Conservation (phyloP, 371 early-diverging fungal species). For the Nematocida major region DNA sequence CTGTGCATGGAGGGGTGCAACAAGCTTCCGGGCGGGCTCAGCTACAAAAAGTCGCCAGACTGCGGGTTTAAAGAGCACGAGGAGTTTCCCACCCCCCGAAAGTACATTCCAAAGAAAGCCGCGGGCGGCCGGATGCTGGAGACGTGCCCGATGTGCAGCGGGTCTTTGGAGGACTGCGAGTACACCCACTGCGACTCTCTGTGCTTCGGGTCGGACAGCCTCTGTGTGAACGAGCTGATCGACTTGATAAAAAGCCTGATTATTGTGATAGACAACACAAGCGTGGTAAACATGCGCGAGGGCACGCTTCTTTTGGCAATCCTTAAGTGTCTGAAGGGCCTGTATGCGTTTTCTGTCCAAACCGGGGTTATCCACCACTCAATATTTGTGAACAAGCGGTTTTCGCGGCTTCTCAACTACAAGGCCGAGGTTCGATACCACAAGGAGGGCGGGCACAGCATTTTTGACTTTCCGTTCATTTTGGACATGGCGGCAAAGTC, state of each 20-base stretch:
- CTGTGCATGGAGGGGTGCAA: conserved; percentile 41
- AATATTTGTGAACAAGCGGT: conserved; percentile 55
- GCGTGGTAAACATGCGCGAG: conserved; percentile 49
- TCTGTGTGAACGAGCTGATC: conserved; percentile 55
- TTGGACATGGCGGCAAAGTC: conserved; percentile 63
- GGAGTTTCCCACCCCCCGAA: conserved; percentile 27
- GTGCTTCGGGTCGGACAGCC: conserved; percentile 9
- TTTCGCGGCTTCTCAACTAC: conserved; percentile 57
- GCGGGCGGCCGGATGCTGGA: not conserved
- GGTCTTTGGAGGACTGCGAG: conserved; percentile 38
- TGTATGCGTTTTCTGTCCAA: conserved; percentile 58
- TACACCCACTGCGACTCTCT: conserved; percentile 39
- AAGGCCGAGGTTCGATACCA: conserved; percentile 59
- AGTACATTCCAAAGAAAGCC: not conserved
- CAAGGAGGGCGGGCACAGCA: conserved; percentile 50
- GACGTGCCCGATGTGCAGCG: conserved; percentile 19
- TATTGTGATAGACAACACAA: conserved; percentile 41
- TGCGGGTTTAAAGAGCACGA: conserved; percentile 37
- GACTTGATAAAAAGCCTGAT: conserved; percentile 46
- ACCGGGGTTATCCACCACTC: conserved; percentile 43
- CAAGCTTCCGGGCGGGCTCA: conserved; percentile 19
- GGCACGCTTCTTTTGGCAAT: conserved; percentile 39
- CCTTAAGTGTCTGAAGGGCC: conserved; percentile 53
- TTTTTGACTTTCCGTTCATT: conserved; percentile 59
- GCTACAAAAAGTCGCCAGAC: conserved; percentile 34